Evolutionary conservation across 2,329 filamentous ascomycete species (phyloP).

Genomic region (Stagonosporopsis vannaccii): DNA sequence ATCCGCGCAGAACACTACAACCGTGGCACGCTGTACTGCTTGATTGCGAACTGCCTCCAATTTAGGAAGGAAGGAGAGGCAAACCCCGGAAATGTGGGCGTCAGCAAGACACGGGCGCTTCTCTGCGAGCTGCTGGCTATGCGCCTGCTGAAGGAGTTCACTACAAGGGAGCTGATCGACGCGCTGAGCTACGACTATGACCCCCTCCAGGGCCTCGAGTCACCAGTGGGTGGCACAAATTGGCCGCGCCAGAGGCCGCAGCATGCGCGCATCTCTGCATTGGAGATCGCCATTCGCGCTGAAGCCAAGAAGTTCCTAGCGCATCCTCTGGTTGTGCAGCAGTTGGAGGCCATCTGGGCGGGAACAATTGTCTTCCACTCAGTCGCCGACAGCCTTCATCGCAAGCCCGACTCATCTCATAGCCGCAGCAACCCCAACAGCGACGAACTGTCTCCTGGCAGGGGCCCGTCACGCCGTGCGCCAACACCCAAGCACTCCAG

Average conservation of each 20-base stretch:
- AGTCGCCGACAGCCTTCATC: constrained; percentile 82
- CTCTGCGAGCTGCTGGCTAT: constrained; percentile 91
- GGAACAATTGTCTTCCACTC: constrained; percentile 95
- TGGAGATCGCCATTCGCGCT: constrained; percentile 91
- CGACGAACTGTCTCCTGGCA: constrained; percentile 37
- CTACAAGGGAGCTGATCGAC: constrained; percentile 88
- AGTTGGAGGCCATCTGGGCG: constrained; percentile 97
- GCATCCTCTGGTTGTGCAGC: constrained; percentile 89
- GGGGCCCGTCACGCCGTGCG: constrained; percentile 40
- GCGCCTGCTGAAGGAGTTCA: constrained; percentile 88
- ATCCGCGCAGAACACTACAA: constrained; percentile 85
- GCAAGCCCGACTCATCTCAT: constrained; percentile 56
- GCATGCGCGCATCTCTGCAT: constrained; percentile 81
- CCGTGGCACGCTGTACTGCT: constrained; percentile 82
- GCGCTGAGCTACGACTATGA: constrained; percentile 95
- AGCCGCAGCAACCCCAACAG: constrained; percentile 30
- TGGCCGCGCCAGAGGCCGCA: constrained; percentile 49
- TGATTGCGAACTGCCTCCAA: constrained; percentile 93
- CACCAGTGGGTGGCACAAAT: constrained; percentile 41
- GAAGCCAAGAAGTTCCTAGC: constrained; percentile 92
- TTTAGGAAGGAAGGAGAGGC: constrained; percentile 86
- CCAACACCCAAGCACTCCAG: constrained; percentile 34
- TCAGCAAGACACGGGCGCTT: constrained; percentile 82
- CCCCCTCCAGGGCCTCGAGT: constrained; percentile 80
- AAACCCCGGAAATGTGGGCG: constrained; percentile 83